A percentile compares a stretch with the other conserved stretches of the same genome.
phyloP scores from a whole-genome alignment of 345 rosid genomes.

The Psidium guajava region DNA sequence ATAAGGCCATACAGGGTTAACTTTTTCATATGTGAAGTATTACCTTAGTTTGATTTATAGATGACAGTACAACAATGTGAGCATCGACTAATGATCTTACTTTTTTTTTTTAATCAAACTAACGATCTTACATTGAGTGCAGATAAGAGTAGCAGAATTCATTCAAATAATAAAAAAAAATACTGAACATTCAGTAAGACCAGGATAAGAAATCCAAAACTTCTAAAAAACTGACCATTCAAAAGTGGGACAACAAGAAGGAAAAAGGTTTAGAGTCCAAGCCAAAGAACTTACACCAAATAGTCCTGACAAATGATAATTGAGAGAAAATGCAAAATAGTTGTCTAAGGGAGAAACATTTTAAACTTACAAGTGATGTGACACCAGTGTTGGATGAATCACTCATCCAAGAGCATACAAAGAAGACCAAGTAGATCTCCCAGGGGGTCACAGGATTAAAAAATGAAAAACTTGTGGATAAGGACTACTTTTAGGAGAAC shows the following conservation, averaged over 20 bases:
- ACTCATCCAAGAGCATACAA: not conserved
- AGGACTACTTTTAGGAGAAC: not conserved
- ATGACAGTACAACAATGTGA: not conserved
- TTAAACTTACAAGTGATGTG: not conserved
- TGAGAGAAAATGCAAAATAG: not conserved
- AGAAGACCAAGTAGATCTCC: not conserved
- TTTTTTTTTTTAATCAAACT: too few species aligned
- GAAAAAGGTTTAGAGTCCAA: not conserved
- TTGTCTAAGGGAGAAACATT: not conserved
- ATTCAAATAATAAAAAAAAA: not conserved
- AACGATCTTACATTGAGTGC: not conserved
- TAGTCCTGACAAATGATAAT: too few species aligned
- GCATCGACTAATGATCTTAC: not conserved
- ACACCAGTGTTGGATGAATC: not conserved
- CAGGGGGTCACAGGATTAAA: not conserved
- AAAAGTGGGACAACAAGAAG: not conserved
- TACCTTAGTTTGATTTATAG: not conserved
- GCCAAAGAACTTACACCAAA: too few species aligned
- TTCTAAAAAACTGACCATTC: not conserved
- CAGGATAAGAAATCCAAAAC: not conserved
- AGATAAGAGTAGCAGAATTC: not conserved
- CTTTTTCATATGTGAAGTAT: not conserved
- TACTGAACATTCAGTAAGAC: not conserved
- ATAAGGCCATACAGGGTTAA: not conserved
- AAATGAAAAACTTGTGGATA: not conserved